phyloP scores from a whole-genome alignment of 345 rosid genomes.

The Ceriops decandra region DNA sequence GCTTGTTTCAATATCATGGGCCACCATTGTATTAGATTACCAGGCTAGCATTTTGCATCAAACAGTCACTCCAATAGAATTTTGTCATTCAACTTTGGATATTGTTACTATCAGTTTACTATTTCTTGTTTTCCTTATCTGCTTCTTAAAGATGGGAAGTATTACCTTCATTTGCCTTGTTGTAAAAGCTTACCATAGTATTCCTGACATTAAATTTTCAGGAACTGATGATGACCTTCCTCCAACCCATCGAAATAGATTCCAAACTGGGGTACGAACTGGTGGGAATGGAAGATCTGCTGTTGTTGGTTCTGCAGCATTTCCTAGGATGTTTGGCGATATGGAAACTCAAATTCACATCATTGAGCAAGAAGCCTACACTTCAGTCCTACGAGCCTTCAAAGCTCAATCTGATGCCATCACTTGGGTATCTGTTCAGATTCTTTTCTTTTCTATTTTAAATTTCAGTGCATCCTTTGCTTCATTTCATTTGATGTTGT shows the following conservation, averaged over 20 bases:
- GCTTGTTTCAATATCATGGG: no score
- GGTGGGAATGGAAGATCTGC: constrained; percentile 87
- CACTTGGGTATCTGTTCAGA: constrained; percentile 64
- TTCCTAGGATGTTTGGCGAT: constrained; percentile 68
- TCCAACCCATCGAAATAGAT: constrained; percentile 87
- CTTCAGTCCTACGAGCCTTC: constrained; percentile 83
- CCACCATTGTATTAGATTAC: no score
- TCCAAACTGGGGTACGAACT: constrained; percentile 64
- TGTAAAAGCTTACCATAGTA: not conserved
- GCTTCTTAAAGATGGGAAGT: not conserved
- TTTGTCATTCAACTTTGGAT: no score
- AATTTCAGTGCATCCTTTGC: not conserved
- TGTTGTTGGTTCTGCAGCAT: constrained; percentile 49
- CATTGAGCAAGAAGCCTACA: constrained; percentile 91
- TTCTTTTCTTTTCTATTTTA: not conserved
- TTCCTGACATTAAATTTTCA: constrained; percentile 27
- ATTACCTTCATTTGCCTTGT: not conserved
- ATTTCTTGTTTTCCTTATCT: not conserved
- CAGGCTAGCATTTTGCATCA: no score
- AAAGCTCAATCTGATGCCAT: constrained; percentile 98
- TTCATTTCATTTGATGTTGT: no score
- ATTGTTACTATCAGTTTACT: no score
- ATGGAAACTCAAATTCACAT: constrained; percentile 92
- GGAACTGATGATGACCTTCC: constrained; percentile 99
- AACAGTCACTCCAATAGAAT: no score